phyloP scores from a whole-genome alignment of 495 filamentous ascomycete species.

The Penicillium diatomitis region DNA sequence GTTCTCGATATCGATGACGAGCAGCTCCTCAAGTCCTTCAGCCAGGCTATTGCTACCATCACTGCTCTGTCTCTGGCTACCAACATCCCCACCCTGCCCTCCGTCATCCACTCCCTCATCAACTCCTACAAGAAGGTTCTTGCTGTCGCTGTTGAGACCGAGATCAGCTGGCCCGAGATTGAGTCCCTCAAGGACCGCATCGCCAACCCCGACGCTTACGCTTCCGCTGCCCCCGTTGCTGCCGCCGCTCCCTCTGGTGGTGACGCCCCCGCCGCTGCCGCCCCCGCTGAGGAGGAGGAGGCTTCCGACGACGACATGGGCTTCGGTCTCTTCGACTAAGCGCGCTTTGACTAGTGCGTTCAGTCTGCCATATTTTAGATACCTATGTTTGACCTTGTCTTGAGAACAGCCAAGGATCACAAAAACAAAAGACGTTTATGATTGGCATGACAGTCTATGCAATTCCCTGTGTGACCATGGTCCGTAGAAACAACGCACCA shows the following conservation, averaged over 20 bases:
- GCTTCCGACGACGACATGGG: slow-evolving; percentile 45
- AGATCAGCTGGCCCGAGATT: slow-evolving; percentile 92
- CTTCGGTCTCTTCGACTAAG: slow-evolving; percentile 52
- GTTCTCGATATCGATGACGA: slow-evolving; percentile 91
- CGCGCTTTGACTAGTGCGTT: slow-evolving; percentile 21
- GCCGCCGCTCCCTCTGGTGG: slow-evolving; percentile 38
- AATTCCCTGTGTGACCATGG: slow-evolving; percentile 12
- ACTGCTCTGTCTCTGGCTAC: slow-evolving; percentile 81
- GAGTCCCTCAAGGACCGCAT: slow-evolving; percentile 97
- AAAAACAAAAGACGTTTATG: slow-evolving; percentile 26
- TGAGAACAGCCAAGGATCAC: slow-evolving; percentile 17
- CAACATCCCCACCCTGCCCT: slow-evolving; percentile 94
- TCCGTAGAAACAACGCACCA: slow-evolving; percentile 31
- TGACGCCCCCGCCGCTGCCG: slow-evolving; percentile 43
- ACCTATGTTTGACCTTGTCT: slow-evolving; percentile 23
- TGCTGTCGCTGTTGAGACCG: slow-evolving; percentile 81
- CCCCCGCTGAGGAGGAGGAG: slow-evolving; percentile 43
- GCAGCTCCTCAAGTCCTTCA: slow-evolving; percentile 80
- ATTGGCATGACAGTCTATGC: slow-evolving; percentile 12
- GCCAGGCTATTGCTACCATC: slow-evolving; percentile 75
- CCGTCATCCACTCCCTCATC: slow-evolving; percentile 87
- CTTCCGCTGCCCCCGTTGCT: slow-evolving; percentile 60
- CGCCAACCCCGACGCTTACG: slow-evolving; percentile 94
- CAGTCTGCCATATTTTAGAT: slow-evolving; percentile 38
- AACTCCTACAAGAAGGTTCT: slow-evolving; percentile 97